Evolutionary conservation across 2,329 filamentous ascomycete species (phyloP).

Genomic region (Ophioceras dolichostomum): DNA sequence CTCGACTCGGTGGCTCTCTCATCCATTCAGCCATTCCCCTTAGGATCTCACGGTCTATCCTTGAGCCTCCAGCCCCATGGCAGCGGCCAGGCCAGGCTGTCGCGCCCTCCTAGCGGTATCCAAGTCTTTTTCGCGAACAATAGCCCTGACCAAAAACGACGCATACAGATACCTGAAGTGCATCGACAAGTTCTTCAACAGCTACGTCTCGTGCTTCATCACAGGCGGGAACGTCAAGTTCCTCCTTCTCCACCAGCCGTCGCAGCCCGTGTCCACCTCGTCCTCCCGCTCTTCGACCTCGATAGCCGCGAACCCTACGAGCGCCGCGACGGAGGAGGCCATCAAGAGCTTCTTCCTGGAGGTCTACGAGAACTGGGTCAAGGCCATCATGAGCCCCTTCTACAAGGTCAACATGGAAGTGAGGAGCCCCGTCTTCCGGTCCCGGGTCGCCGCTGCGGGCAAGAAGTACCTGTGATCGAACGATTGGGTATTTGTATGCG

Average conservation of each 20-base stretch:
- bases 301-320: slow-evolving; percentile 73
- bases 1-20: background rate
- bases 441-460: slow-evolving; percentile 72
- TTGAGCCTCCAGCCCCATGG: no score
- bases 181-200: slow-evolving; percentile 93
- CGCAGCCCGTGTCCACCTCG: slow-evolving; percentile 8
- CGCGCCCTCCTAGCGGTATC: no score
- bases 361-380: slow-evolving; percentile 93
- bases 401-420: slow-evolving; percentile 79
- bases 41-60: no score
- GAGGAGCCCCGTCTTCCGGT: slow-evolving; percentile 73
- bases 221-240: slow-evolving; percentile 90
- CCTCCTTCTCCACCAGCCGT: slow-evolving; percentile 79
- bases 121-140: no score
- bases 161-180: slow-evolving; percentile 79
- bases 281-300: slow-evolving; percentile 42
- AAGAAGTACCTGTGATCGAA: slow-evolving; percentile 75
- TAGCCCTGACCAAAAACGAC: no score
- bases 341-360: slow-evolving; percentile 91
- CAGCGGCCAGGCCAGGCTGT: no score
- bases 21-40: background rate
- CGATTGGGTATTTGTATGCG: no score
- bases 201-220: slow-evolving; percentile 89
- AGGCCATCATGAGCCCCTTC: slow-evolving; percentile 95
- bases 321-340: slow-evolving; percentile 86